phyloP scores from a whole-genome alignment of 371 early-diverging fungal genomes.

The Apophysomyces elegans region DNA sequence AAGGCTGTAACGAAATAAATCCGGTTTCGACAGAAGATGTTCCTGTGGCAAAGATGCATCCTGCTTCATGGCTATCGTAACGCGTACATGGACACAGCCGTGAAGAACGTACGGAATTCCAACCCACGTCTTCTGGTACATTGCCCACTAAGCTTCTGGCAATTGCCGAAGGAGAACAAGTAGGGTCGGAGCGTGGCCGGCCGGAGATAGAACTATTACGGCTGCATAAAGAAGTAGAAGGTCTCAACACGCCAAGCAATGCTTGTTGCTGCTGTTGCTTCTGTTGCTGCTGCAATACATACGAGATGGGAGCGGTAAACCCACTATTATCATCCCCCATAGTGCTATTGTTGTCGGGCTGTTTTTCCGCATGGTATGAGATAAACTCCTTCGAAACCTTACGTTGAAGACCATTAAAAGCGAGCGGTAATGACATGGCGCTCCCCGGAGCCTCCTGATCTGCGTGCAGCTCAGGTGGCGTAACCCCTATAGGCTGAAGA shows the following conservation, averaged over 20 bases:
- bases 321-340: neutral
- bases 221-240: slow-evolving; percentile 23
- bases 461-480: too few species aligned
- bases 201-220: slow-evolving; percentile 20
- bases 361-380: neutral
- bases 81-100: neutral
- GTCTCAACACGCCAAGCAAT: slow-evolving; percentile 4
- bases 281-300: slow-evolving; percentile 11
- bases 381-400: too few species aligned
- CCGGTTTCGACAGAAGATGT: neutral
- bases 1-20: neutral
- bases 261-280: slow-evolving; percentile 10
- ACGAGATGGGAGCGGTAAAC: neutral
- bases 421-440: too few species aligned
- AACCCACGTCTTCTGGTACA: neutral
- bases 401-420: too few species aligned
- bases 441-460: too few species aligned
- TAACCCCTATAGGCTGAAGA: too few species aligned
- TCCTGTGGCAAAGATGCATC: neutral
- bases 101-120: neutral
- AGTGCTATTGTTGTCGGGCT: neutral
- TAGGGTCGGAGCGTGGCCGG: neutral
- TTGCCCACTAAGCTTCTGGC: too few species aligned
- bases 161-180: neutral
- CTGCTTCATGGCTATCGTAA: neutral